Base-by-base conservation (phyloP, 257 asterid genomes). In the Phtheirospermum japonicum region DNA sequence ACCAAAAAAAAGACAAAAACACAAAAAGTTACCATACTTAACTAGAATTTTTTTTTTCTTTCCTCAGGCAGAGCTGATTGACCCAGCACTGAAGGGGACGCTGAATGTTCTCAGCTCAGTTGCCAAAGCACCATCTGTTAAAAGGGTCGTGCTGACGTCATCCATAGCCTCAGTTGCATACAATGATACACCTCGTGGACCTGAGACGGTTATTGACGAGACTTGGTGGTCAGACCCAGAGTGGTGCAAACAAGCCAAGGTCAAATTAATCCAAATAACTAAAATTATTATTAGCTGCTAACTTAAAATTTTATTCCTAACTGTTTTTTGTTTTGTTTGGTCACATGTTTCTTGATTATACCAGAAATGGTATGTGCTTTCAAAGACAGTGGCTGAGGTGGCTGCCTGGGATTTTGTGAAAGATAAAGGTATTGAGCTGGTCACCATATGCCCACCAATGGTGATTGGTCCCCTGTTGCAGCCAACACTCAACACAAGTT, bases 71-170 rank as follows among this genome's bases (percentile, higher is more conserved):
- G 93, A 85, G 57, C 18, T 85, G 73, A 82, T 85, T 63, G 89
- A 82, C 57, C 93, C 93, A 63, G 87, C 93, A 10, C 23, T 85
- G 20, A 80, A 82, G 53, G 93, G 93, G 64, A 85, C 93, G 4
- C 83, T 82, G 66, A 85, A 85, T 56, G 89, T 85, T 33, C 93
- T 85, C 57, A 72, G 60, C 19, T 77, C 93, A 55, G 79, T 83
- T 68, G 87, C 89, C 2, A 85, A 78, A 70, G 31, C 79, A 8
- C 71, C 85, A 45, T 70, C 93, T 0, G 63, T 82, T 4, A 78
- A 71, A 51, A 76, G 77, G 70, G 85, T 85, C 48, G 79, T 85
- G 61, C 65, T 85, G 74, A 85, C 93, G 42, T 85, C 89, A 32
- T 82, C 89, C 59, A 5, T 85, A 0, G 88, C 89, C 48, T 84